phyloP scores from a whole-genome alignment of 176 grass and related monocot species.

The Lolium multiflorum region DNA sequence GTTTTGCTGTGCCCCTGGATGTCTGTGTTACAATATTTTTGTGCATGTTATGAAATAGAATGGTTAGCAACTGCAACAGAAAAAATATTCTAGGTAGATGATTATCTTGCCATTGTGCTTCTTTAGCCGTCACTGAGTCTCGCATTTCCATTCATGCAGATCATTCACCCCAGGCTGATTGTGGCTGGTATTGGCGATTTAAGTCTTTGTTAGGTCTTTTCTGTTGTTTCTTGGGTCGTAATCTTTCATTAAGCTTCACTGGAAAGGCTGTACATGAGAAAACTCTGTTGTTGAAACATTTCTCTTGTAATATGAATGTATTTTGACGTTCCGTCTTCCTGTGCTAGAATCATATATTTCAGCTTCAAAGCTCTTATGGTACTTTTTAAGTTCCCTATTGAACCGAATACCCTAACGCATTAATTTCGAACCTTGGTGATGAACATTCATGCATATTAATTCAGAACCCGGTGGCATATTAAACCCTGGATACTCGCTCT shows the following conservation, averaged over 20 bases:
- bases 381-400: constrained; percentile 59
- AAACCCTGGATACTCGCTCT: constrained; percentile 72
- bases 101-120: constrained; percentile 23
- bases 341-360: constrained; percentile 86
- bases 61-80: neutral
- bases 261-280: constrained; percentile 56
- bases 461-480: constrained; percentile 70
- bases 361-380: constrained; percentile 69
- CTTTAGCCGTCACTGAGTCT: constrained; percentile 46
- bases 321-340: constrained; percentile 73
- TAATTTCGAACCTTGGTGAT: constrained; percentile 54
- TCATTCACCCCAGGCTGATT: constrained; percentile 53
- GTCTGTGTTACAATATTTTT: constrained; percentile 15
- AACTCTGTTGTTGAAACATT: constrained; percentile 67
- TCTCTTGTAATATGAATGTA: constrained; percentile 91
- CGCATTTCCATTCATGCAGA: constrained; percentile 60
- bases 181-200: constrained; percentile 60
- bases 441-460: constrained; percentile 76
- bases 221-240: constrained; percentile 50
- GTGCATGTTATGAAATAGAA: neutral
- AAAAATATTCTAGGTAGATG: neutral
- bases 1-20: neutral
- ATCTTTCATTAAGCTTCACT: constrained; percentile 45
- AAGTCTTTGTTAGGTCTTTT: constrained; percentile 54
- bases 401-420: constrained; percentile 57